These are phyloP conservation scores for Aspergillus fumigatiaffinis DNA, from an alignment of 2,329 filamentous ascomycete species.

Conservation along the genomic window DNA sequence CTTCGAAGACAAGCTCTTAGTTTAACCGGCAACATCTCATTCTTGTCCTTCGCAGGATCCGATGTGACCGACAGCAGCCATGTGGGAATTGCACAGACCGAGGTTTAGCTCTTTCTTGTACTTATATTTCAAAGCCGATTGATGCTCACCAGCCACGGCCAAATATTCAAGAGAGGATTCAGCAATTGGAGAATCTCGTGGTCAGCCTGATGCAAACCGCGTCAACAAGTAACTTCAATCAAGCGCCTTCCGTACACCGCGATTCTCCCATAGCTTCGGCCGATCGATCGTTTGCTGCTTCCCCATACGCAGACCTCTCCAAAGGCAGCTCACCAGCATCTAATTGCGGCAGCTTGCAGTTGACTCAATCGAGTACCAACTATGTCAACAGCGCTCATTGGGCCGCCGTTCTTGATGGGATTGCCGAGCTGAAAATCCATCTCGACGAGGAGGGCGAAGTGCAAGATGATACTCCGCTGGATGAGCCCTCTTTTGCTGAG, in stretches of 20 bases:
- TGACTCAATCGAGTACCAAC: background rate
- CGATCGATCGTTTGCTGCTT: background rate
- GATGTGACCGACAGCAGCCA: conserved; percentile 54
- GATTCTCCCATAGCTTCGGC: background rate
- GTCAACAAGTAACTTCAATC: background rate
- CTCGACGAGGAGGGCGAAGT: background rate
- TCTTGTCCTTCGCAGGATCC: conserved; percentile 36
- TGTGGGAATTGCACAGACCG: conserved; percentile 56
- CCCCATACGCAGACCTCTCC: background rate
- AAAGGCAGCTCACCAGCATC: background rate
- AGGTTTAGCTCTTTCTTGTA: conserved; percentile 47
- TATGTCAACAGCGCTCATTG: conserved; percentile 1
- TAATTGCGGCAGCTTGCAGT: background rate
- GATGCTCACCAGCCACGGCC: conserved; percentile 41
- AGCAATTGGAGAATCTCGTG: conserved; percentile 11
- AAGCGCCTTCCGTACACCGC: background rate
- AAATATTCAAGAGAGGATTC: conserved; percentile 35
- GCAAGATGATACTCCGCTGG: background rate
- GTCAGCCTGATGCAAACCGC: background rate
- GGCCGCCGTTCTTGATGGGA: conserved; percentile 1
- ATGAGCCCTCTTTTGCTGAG: background rate
- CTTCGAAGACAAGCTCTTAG: too few species aligned
- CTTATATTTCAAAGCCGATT: conserved; percentile 36
- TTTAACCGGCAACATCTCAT: too few species aligned
- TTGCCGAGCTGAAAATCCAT: background rate